Evolutionary conservation across 345 rosid genomes (phyloP), one percentile per base, ranked within the genome.

Genomic region (Murraya koenigii): DNA sequence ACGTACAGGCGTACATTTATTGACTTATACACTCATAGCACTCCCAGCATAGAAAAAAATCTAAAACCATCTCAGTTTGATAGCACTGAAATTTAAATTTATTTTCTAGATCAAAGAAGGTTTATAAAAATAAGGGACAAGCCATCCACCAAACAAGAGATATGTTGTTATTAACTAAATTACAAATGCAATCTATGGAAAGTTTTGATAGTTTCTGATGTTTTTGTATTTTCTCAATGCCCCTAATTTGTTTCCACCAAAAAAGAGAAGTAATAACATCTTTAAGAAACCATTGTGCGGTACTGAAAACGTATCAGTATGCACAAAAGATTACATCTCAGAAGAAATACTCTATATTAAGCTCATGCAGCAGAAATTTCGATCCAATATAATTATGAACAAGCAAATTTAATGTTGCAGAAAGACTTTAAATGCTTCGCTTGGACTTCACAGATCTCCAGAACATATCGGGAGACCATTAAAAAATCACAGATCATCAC

Each of bases 281-380:
- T 28, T 30, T 62, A 30, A 6, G 36, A 62, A 62, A 62, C 22
- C 36, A 62, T 3, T 28, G 36, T 28, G 36, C 36, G 15, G 39
- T 32, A 28, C 67, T 47, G 36, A 7, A 69, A 69, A 54, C 23
- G 41, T 73, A 30, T 56, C 9, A 59, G 3, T 28, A 36, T 60
- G 11, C 13, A 41, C 11, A 61, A 9, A 26, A 74, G 22, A 62
- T 62, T 56, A 61, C 58, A 41, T 39, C 20, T 26, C 17, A 10
- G 56, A 9, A 61, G 14, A 19, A 8, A 7, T 71, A 55, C 7
- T 30, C 30, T 38, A 7, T 39, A 30, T 72, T 78, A 52, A 1
- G 19, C n/a, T 44, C 66, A 28, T 72, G n/a, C 59, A 73, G 66
- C 35, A 38, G 66, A 22, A 32, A 74, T 41, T 61, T 74, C 32